Base-by-base conservation (phyloP, 139 green algal genomes). In the Medakamo hakoo region DNA sequence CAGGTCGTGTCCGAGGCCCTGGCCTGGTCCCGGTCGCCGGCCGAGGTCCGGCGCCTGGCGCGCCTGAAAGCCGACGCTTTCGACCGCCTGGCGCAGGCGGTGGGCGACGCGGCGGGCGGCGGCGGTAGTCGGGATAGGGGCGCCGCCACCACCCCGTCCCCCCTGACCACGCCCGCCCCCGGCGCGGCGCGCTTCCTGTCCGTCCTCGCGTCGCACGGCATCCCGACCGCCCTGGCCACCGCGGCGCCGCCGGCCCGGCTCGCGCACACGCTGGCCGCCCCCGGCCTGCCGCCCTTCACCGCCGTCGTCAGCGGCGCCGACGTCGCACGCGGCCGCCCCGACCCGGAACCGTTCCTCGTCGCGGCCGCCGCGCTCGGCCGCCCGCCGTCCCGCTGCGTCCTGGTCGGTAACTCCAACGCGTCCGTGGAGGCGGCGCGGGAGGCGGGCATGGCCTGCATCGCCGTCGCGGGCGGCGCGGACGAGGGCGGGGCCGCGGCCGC, bases 381-480 rank as follows among this genome's bases (percentile, higher is more conserved):
- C 20, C 93, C 93, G 21, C 80, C 88, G 9, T 71, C 91, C 30
- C 84, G 90, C 62, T 96, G 88, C 70, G 84, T 97, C 0, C 81
- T 97, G 0, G 72, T 97, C 2, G 90, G 89, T 27, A 78, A 79
- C 64, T 84, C 73, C 55, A 95, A 95, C 71, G 74, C 72, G 22
- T 67, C 66, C 58, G 80, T 96, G 3, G 90, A 97, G 66, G 90
- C 86, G 24, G 90, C 89, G 2, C 83, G 88, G n/a, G 90, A 97
- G 68, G 83, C 49, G 27, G 71, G 71, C 60, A 97, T 97, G 90
- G 82, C 91, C 68, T 86, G 73, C 30, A 80, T 97, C 5, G 79
- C 88, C 1, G 80, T 95, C 3, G 80, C 87, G 1, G 84, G 80
- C 40, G 40, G 40, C 40, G n/a, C n/a, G n/a, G n/a, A n/a, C n/a